A percentile compares a stretch with the other conserved stretches of the same genome.
These are phyloP conservation scores for Saraca asoca DNA, from an alignment of 331 rosid species.

Conservation along the genomic window DNA sequence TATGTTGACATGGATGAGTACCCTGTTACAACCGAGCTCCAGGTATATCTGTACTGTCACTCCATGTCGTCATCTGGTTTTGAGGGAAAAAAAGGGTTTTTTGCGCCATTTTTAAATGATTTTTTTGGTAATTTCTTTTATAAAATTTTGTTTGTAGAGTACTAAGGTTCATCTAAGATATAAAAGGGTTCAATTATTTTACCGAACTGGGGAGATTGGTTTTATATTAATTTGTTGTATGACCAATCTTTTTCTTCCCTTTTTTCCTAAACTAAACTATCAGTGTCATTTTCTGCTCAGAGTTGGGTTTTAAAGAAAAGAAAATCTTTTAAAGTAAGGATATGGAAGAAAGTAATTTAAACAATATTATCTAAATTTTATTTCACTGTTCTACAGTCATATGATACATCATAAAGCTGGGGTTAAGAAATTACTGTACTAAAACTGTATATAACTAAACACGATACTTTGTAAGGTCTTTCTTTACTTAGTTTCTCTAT, in stretches of 20 bases:
- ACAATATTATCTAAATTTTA: no score
- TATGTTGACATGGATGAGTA: conserved; percentile 97
- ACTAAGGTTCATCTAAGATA: neutral
- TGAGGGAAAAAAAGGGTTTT: neutral
- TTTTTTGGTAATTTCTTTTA: no score
- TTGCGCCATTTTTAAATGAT: conserved; percentile 5
- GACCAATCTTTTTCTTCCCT: neutral
- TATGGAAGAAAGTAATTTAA: neutral
- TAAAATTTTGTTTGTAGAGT: no score
- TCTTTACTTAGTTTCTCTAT: no score
- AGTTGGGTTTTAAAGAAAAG: neutral
- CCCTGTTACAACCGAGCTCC: conserved; percentile 90
- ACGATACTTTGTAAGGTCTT: no score
- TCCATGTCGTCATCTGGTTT: conserved; percentile 12
- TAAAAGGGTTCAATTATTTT: neutral
- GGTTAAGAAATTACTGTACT: neutral
- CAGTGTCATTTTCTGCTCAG: neutral
- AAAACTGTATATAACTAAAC: neutral
- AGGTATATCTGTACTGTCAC: conserved; percentile 41
- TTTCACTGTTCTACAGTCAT: no score
- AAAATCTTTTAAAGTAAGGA: neutral
- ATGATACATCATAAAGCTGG: no score
- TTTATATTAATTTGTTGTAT: neutral
- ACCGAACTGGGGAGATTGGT: neutral
- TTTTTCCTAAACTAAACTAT: neutral